A percentile compares a stretch with the other conserved stretches of the same genome.
These are phyloP conservation scores for Pythium sukuiense DNA, from an alignment of 352 stramenopile species.

Conservation along the genomic window DNA sequence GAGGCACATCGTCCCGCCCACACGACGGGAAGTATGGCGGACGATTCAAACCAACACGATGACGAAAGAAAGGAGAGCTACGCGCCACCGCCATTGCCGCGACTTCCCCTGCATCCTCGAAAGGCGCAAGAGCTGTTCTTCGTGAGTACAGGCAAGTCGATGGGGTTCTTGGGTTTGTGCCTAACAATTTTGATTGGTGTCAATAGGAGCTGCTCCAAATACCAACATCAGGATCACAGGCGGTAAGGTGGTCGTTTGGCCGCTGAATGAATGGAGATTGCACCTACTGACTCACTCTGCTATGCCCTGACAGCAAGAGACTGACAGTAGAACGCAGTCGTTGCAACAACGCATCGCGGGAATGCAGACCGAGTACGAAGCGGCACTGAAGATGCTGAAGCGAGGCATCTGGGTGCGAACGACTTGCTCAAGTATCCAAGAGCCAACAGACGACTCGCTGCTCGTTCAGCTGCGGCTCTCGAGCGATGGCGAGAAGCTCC, in stretches of 20 bases:
- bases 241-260: neutral
- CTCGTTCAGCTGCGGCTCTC: constrained; percentile 20
- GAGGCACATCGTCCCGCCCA: neutral
- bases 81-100: neutral
- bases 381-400: constrained; percentile 14
- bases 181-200: neutral
- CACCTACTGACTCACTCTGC: neutral
- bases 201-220: constrained; percentile 4
- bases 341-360: constrained; percentile 16
- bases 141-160: constrained; percentile 4
- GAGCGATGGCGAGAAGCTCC: constrained; percentile 7
- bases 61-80: constrained; percentile 11
- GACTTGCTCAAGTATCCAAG: neutral
- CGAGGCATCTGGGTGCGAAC: constrained; percentile 18
- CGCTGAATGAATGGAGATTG: neutral
- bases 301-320: neutral
- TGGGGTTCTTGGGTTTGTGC: neutral
- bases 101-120: constrained; percentile 27
- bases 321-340: neutral
- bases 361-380: constrained; percentile 14
- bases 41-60: constrained; percentile 7
- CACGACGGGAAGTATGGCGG: neutral
- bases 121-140: constrained; percentile 30
- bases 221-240: neutral
- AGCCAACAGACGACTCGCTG: neutral